These are phyloP conservation scores for Corymbia maculata DNA, from an alignment of 345 rosid species.

Conservation along the genomic window DNA sequence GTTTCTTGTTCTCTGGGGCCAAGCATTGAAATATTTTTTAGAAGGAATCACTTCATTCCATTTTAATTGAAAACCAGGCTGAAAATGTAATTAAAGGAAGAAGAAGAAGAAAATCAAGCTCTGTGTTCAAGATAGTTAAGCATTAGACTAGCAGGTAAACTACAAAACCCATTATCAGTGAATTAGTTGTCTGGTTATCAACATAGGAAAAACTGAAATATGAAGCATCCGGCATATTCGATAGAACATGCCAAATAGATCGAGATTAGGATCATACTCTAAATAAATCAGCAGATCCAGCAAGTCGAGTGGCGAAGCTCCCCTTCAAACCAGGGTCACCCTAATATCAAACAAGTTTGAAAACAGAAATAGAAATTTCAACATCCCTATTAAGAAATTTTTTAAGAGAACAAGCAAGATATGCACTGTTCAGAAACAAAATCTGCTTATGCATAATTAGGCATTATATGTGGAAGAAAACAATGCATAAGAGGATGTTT, in stretches of 20 bases:
- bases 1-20: not conserved
- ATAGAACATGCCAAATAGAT: not conserved
- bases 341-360: constrained; percentile 13
- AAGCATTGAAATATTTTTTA: not conserved
- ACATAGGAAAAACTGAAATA: not conserved
- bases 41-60: not conserved
- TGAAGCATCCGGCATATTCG: not conserved
- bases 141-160: not conserved
- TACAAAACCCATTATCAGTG: not conserved
- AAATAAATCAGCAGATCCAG: constrained; percentile 90
- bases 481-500: not conserved
- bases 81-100: not conserved
- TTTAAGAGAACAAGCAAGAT: not conserved
- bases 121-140: not conserved
- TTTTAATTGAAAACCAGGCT: not conserved
- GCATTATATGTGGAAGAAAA: not conserved
- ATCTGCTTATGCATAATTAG: not conserved
- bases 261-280: constrained; percentile 23
- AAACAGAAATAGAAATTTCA: not conserved
- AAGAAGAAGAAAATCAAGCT: not conserved
- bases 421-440: not conserved
- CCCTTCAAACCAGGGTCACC: constrained; percentile 97
- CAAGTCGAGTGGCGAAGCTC: constrained; percentile 70
- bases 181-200: not conserved
- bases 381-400: not conserved